These are phyloP conservation scores for Dioszegia hungarica DNA, from an alignment of 768 basidiomycete species.

Conservation along the genomic window DNA sequence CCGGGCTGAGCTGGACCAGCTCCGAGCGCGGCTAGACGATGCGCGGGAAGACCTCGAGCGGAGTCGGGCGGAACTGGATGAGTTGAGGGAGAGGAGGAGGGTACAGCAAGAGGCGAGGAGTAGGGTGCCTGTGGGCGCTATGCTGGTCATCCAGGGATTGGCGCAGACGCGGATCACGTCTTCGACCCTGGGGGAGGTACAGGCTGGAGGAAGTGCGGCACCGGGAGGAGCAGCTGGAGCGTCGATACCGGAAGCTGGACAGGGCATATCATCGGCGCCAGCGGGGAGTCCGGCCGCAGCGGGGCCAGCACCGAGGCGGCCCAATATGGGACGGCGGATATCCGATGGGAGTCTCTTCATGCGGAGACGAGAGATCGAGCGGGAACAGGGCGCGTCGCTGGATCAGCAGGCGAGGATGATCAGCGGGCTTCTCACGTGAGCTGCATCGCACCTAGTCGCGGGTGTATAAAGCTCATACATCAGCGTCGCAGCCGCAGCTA, in stretches of 20 bases:
- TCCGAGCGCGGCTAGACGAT: not conserved
- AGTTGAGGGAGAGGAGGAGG: conserved; percentile 7
- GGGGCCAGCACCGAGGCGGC: no score
- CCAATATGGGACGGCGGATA: not conserved
- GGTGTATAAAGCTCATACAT: not conserved
- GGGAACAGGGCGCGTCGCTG: conserved; percentile 7
- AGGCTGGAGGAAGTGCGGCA: not conserved
- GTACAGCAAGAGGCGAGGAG: not conserved
- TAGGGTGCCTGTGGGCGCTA: conserved; percentile 21
- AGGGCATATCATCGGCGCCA: no score
- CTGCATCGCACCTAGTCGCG: not conserved
- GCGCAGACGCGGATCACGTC: conserved; percentile 26
- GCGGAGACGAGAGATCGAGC: conserved; percentile 3
- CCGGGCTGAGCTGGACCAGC: not conserved
- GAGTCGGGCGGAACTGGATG: conserved; percentile 2
- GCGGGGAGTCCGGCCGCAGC: no score
- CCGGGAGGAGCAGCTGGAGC: no score
- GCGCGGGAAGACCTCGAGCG: conserved; percentile 2
- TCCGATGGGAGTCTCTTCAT: conserved; percentile 7
- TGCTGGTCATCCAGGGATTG: conserved; percentile 38
- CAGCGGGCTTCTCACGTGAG: conserved; percentile 36
- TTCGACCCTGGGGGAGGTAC: not conserved
- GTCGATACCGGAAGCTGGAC: no score
- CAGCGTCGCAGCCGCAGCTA: conserved; percentile 87
- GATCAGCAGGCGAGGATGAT: conserved; percentile 39